Evolutionary conservation across 768 basidiomycete species (phyloP), one percentile per base, ranked within the genome.

Genomic region (Tylopilus intermedius): DNA sequence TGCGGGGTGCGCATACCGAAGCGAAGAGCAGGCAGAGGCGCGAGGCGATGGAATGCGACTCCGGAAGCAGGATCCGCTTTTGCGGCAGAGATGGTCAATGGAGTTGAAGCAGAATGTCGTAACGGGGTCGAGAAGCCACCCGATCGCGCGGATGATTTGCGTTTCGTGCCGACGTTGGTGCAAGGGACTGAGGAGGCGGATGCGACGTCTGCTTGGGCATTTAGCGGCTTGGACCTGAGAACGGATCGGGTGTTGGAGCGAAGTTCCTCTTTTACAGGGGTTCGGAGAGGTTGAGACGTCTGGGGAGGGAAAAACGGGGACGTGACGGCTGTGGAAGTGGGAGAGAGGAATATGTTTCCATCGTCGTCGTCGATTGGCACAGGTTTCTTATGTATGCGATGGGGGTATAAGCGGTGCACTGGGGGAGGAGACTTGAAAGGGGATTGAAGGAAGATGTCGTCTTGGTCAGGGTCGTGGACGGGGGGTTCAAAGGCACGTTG

Each of bases 91-190:
- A 73, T 72, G 40, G 62, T 63, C 45, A 71, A 60, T 15, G 75
- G 74, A 3, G 76, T 74, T 13, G 73, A 62, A 46, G 52, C 69
- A 33, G 78, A 76, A 13, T 73, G 74, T 18, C 78, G 78, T 9
- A 82, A 74, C 4, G 85, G 85, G 9, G 84, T 87, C 40, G 73
- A 72, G 70, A 56, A 82, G 72, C 76, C 58, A 67, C 76, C 47
- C 70, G 71, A 42, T 72, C 74, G 67, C 5, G 60, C 62, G 1
- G 64, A 68, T 5, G 83, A 82, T 65, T 87, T 88, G 62, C 86
- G 82, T 66, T 88, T 88, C 1, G 78, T 81, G 38, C 84, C 83
- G 3, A 76, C 70, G 11, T 76, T 74, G 35, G 74, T 59, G 11
- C 67, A 68, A 43, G 70, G 59, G 30, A 55, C 61, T 6, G 62